Evolutionary conservation across 2,329 filamentous ascomycete genomes (phyloP).

Genomic region (Periconia digitata): DNA sequence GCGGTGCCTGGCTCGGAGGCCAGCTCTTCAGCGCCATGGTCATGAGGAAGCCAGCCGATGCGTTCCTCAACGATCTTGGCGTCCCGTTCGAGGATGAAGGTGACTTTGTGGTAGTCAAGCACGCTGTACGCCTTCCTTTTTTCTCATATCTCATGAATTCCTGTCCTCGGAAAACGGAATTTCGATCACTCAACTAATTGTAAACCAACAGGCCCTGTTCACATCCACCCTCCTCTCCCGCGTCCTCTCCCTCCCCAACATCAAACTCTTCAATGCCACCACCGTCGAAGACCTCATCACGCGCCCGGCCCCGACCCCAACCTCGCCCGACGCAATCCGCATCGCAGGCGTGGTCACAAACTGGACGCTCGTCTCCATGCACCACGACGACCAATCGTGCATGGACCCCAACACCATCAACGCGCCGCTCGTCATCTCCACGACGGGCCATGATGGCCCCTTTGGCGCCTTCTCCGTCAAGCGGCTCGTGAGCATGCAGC

Average conservation of each 20-base stretch:
- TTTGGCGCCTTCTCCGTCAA: slow-evolving; percentile 92
- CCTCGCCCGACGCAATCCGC: slow-evolving; percentile 59
- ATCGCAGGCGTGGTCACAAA: slow-evolving; percentile 92
- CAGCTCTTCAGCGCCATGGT: slow-evolving; percentile 96
- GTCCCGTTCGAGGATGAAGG: slow-evolving; percentile 88
- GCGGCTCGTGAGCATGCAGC: slow-evolving; percentile 85
- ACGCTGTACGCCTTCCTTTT: slow-evolving; percentile 55
- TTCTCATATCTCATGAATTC: background rate
- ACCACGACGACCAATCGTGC: slow-evolving; percentile 77
- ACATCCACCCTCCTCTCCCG: slow-evolving; percentile 83
- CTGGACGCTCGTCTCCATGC: slow-evolving; percentile 86
- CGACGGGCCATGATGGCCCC: slow-evolving; percentile 86
- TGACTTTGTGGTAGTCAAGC: slow-evolving; percentile 88
- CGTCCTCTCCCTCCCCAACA: slow-evolving; percentile 82
- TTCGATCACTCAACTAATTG: too few relatives aligned
- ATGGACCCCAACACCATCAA: slow-evolving; percentile 99
- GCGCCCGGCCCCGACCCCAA: slow-evolving; percentile 54
- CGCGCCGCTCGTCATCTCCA: slow-evolving; percentile 82
- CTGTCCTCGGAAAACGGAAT: too few relatives aligned
- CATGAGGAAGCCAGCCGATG: slow-evolving; percentile 88
- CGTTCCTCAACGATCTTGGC: slow-evolving; percentile 77
- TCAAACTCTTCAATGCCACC: slow-evolving; percentile 96
- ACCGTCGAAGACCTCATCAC: slow-evolving; percentile 92
- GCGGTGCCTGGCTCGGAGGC: slow-evolving; percentile 89
- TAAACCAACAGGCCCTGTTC: slow-evolving; percentile 67